Conservation (phyloP, 1,139 yeast species). For the Nematodospora anomalae region DNA sequence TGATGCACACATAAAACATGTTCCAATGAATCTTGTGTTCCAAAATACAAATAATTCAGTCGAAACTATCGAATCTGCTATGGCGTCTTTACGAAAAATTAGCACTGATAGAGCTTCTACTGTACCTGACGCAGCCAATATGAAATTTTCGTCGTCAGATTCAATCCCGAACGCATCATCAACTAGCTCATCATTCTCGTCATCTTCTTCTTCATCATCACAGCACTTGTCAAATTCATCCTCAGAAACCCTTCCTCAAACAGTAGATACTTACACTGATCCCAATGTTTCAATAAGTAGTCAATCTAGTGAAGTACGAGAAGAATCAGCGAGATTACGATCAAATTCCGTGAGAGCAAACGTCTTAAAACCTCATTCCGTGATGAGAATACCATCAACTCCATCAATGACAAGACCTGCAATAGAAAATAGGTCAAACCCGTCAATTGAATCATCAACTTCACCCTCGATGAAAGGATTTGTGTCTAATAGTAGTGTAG, state of each 20-base stretch:
- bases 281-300: neutral
- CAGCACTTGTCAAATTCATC: no score
- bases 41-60: conserved; percentile 26
- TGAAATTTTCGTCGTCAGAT: neutral
- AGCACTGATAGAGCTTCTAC: conserved; percentile 4
- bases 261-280: neutral
- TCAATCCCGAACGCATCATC: conserved; percentile 6
- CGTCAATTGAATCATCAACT: neutral
- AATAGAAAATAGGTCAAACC: neutral
- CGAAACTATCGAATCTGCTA: conserved; percentile 33
- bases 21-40: conserved; percentile 26
- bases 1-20: conserved; percentile 21
- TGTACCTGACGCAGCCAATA: neutral
- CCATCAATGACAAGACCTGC: conserved; percentile 8
- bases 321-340: neutral
- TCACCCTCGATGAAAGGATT: neutral
- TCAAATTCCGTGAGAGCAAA: conserved; percentile 4
- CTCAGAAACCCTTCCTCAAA: neutral
- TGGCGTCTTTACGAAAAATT: conserved; percentile 16
- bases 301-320: neutral
- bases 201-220: conserved; percentile 5
- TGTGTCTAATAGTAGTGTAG: neutral
- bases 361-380: neutral
- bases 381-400: conserved; percentile 19
- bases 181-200: neutral